These are phyloP conservation scores for Hirschfeldia incana DNA, from an alignment of 345 rosid species.

Conservation along the genomic window DNA sequence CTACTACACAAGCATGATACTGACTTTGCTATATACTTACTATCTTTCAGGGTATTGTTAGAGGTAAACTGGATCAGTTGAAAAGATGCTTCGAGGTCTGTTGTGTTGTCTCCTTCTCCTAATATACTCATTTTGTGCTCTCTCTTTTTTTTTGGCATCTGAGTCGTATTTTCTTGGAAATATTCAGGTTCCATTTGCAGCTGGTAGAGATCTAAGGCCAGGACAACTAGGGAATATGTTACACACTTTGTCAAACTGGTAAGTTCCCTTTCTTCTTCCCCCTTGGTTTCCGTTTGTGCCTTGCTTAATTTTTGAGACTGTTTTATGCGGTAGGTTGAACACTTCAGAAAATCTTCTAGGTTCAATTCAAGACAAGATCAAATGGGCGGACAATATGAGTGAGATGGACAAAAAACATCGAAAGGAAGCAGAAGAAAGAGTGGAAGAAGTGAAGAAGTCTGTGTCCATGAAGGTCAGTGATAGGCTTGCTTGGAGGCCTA, in stretches of 20 bases:
- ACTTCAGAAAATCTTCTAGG: constrained; percentile 75
- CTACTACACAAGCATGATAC: background rate
- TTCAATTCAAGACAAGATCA: constrained; percentile 89
- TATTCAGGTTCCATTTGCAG: constrained; percentile 84
- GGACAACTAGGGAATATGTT: constrained; percentile 89
- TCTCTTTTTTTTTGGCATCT: background rate
- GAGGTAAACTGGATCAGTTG: constrained; percentile 95
- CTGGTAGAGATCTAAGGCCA: constrained; percentile 93
- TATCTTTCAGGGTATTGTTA: constrained; percentile 70
- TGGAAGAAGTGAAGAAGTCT: constrained; percentile 81
- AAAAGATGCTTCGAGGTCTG: constrained; percentile 87
- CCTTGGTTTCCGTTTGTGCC: background rate
- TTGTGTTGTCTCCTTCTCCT: constrained; percentile 6
- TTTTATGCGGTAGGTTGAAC: constrained; percentile 52
- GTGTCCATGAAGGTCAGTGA: constrained; percentile 83
- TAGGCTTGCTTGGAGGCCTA: constrained; percentile 50
- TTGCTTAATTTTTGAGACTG: background rate
- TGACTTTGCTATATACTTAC: background rate
- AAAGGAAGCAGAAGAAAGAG: constrained; percentile 76
- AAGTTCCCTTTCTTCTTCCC: constrained; percentile 14
- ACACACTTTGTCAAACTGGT: constrained; percentile 81
- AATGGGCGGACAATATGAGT: constrained; percentile 93
- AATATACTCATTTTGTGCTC: background rate
- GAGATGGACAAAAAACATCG: constrained; percentile 69
- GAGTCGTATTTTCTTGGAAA: background rate